A percentile compares a stretch with the other conserved stretches of the same genome.
These are phyloP conservation scores for Cyclotella choctawhatcheeana DNA, from an alignment of 108 stramenopile species.

Conservation along the genomic window DNA sequence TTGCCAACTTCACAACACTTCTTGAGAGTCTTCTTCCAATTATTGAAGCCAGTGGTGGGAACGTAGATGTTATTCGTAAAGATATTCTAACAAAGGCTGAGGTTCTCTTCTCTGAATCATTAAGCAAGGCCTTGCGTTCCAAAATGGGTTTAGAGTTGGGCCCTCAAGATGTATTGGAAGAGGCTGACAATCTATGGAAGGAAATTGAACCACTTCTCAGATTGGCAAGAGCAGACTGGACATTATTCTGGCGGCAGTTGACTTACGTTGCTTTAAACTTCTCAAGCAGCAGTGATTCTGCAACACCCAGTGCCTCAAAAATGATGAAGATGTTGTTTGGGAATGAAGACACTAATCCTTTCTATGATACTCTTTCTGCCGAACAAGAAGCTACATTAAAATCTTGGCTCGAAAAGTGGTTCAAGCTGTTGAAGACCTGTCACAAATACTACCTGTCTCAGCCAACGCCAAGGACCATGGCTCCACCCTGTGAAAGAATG, in stretches of 20 bases:
- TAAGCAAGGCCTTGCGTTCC: slow-evolving; percentile 55
- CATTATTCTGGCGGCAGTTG: slow-evolving; percentile 83
- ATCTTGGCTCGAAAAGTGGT: slow-evolving; percentile 76
- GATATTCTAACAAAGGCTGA: slow-evolving; percentile 53
- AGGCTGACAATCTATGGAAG: slow-evolving; percentile 69
- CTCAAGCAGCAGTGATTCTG: slow-evolving; percentile 17
- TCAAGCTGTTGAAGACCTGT: slow-evolving; percentile 43
- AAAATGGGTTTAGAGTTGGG: slow-evolving; percentile 73
- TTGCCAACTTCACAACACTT: slow-evolving; percentile 81
- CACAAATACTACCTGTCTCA: slow-evolving; percentile 18
- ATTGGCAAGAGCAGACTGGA: slow-evolving; percentile 76
- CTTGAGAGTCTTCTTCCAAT: slow-evolving; percentile 77
- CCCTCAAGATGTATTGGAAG: slow-evolving; percentile 41
- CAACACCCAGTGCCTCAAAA: slow-evolving; percentile 52
- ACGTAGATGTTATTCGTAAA: slow-evolving; percentile 45
- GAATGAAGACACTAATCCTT: slow-evolving; percentile 52
- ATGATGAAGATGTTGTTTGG: slow-evolving; percentile 68
- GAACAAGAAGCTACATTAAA: slow-evolving; percentile 49
- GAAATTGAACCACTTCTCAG: slow-evolving; percentile 59
- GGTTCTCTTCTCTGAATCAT: slow-evolving; percentile 57
- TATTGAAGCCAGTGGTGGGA: slow-evolving; percentile 58
- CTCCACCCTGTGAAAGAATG: slow-evolving; percentile 61
- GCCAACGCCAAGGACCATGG: slow-evolving; percentile 5
- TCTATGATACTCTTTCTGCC: slow-evolving; percentile 67
- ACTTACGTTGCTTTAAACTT: slow-evolving; percentile 67